phyloP scores from a whole-genome alignment of 1,139 yeast species.

The Candida pseudoviswanathii region DNA sequence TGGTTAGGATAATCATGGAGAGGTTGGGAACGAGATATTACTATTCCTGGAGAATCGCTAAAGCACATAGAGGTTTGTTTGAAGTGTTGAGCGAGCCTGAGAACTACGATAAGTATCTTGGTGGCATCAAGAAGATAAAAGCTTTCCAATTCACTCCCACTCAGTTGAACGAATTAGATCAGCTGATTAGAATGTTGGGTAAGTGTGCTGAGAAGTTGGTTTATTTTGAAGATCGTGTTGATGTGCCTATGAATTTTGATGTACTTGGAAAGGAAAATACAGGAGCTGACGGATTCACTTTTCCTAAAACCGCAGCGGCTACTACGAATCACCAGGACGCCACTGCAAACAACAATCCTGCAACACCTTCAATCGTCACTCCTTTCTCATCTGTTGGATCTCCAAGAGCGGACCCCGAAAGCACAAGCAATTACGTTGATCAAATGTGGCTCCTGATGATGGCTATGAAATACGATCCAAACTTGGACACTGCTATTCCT shows the following conservation, averaged over 20 bases:
- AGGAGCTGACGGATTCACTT: neutral
- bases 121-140: conserved; percentile 15
- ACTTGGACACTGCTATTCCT: neutral
- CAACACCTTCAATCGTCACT: neutral
- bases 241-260: conserved; percentile 1
- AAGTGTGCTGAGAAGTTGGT: conserved; percentile 12
- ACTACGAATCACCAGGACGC: neutral
- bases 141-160: conserved; percentile 19
- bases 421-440: conserved; percentile 37
- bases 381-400: conserved; percentile 19
- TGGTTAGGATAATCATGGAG: conserved; percentile 35
- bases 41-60: conserved; percentile 54
- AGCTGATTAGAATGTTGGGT: conserved; percentile 8
- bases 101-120: conserved; percentile 29
- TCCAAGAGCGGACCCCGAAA: conserved; percentile 26
- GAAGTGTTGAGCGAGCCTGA: conserved; percentile 29
- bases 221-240: conserved; percentile 8
- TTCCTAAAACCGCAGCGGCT: conserved; percentile 3
- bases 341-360: conserved; percentile 3
- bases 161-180: conserved; percentile 31
- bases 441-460: conserved; percentile 43
- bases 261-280: neutral
- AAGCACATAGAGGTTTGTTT: conserved; percentile 39
- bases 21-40: conserved; percentile 47
- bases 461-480: conserved; percentile 29